Conservation (phyloP, 176 grass and related monocot genomes). For the Typha latifolia region DNA sequence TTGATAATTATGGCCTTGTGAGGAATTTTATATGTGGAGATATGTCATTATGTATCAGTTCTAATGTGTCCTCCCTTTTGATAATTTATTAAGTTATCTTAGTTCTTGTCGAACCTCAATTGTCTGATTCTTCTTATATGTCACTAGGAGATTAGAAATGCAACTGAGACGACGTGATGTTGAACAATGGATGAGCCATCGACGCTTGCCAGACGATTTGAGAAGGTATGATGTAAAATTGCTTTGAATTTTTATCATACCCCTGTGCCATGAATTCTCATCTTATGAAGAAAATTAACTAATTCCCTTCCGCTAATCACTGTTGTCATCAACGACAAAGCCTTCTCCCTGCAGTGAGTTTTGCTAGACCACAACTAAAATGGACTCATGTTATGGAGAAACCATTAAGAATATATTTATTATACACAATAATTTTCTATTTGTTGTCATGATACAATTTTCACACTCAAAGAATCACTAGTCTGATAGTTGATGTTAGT, state of each 20-base stretch:
- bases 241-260: not conserved
- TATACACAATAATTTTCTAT: no score
- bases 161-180: slow-evolving; percentile 95
- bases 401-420: no score
- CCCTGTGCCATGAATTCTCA: not conserved
- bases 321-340: no score
- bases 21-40: no score
- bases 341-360: no score
- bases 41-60: not conserved
- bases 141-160: slow-evolving; percentile 78
- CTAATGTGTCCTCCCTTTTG: not conserved
- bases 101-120: not conserved
- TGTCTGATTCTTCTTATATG: slow-evolving; percentile 1
- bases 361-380: no score
- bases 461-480: no score
- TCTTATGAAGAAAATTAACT: not conserved
- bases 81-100: not conserved
- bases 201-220: slow-evolving; percentile 75
- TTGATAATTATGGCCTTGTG: no score
- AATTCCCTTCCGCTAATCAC: not conserved
- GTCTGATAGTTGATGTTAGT: no score
- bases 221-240: slow-evolving; percentile 45
- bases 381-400: no score
- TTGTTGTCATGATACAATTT: no score
- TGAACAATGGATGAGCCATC: slow-evolving; percentile 96